Percentiles rank a stretch among this genome's conserved stretches.
Conservation (phyloP, 1,284 basidiomycete species). For the Apiotrichum veenhuisii region DNA sequence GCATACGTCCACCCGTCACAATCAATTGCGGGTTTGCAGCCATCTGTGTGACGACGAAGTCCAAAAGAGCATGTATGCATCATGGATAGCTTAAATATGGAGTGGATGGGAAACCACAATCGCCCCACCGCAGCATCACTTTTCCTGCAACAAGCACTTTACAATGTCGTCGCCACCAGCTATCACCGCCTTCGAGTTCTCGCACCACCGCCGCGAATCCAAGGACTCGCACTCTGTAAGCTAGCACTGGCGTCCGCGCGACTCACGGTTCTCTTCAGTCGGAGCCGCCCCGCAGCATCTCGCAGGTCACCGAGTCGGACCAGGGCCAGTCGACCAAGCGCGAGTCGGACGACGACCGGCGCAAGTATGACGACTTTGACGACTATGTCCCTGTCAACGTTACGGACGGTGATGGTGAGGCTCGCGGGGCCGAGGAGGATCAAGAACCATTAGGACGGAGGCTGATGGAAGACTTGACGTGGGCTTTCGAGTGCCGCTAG, state of each 20-base stretch:
- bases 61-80: too few species aligned
- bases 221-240: not conserved
- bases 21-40: too few species aligned
- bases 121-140: not conserved
- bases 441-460: not conserved
- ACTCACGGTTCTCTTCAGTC: not conserved
- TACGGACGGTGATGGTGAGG: conserved; percentile 4
- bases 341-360: not conserved
- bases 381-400: conserved; percentile 3
- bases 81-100: too few species aligned
- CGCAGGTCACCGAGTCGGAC: not conserved
- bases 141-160: not conserved
- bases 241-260: not conserved
- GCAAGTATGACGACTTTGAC: conserved; percentile 3
- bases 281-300: not conserved
- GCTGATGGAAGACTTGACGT: conserved; percentile 4
- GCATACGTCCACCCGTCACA: too few species aligned
- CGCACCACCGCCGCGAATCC: not conserved
- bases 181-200: conserved; percentile 1
- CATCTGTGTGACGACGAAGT: too few species aligned
- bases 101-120: too few species aligned
- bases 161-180: not conserved
- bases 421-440: not conserved
- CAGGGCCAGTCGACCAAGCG: too few species aligned
- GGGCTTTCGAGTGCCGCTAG: conserved; percentile 5